Base-by-base conservation (phyloP, 208 protist genomes). In the Angomonas ambiguus region DNA sequence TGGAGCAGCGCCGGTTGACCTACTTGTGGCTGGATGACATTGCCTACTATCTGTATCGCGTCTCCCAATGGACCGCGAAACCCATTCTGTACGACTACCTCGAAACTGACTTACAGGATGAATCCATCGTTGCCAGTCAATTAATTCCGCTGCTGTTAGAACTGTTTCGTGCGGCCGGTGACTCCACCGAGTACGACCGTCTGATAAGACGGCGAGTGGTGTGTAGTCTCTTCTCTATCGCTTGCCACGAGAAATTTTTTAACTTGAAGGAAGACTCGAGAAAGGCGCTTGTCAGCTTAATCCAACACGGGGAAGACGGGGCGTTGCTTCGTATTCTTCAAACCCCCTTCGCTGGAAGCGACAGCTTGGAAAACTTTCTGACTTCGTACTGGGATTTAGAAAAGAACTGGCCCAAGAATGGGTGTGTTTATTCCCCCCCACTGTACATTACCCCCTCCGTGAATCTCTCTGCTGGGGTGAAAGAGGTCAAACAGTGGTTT, bases 11-110 rank as follows among this genome's bases (percentile, higher is more conserved):
- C 6, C 79, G 88, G 1, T 30, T 95, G 16, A 74, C 73, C 3
- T 69, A 90, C 30, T 67, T 95, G 2, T 97, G 87, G 78, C 65
- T 97, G 4, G 93, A 97, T 48, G 91, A 97, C 69, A 66, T 95
- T 1, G 90, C 87, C 2, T 97, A 95, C 69, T 95, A 96, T 74
- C 62, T 94, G 0, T 69, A 93, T 38, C 84, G 85, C 48, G 88
- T 80, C 67, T 38, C 76, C 28, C 77, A 75, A 6, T 95, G 88
- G 89, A 70, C 64, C 48, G 80, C 71, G 22, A 77, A 71, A 30
- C 88, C 92, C 24, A 83, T 94, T 70, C 76, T 95, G 18, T 96
- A 96, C 74, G 69, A 88, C 57, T 91, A 90, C 69, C 33, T 96
- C 31, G 83, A 90, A 42, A 67, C 84, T 2, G 82, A 95, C 31